Conservation (phyloP, 2,329 filamentous ascomycete species). For the Penicillium sp. region DNA sequence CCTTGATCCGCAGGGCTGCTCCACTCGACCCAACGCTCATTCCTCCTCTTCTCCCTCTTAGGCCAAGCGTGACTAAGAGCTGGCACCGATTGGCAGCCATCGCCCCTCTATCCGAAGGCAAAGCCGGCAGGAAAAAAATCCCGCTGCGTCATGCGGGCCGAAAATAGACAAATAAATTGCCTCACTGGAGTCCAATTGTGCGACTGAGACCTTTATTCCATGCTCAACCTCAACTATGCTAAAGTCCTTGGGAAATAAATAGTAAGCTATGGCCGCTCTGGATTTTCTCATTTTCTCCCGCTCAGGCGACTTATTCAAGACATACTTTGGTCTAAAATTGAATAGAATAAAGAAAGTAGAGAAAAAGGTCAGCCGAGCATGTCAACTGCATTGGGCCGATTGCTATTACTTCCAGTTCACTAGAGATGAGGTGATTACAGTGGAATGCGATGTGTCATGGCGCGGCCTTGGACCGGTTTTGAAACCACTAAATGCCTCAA, state of each 20-base stretch:
- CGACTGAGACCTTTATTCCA: constrained; percentile 1
- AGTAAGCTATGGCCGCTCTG: not conserved
- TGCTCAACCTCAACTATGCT: not conserved
- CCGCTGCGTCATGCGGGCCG: constrained; percentile 29
- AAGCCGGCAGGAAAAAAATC: constrained; percentile 21
- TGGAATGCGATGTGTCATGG: constrained; percentile 25
- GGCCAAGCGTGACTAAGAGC: constrained; percentile 19
- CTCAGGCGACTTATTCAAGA: not conserved
- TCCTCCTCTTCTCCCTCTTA: constrained; percentile 8
- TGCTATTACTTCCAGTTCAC: not conserved
- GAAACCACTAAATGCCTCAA: constrained; percentile 17
- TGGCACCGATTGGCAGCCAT: constrained; percentile 17
- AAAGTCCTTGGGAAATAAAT: not conserved
- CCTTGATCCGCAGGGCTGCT: constrained; percentile 11
- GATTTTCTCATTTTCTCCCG: not conserved
- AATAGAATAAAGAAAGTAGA: constrained; percentile 2
- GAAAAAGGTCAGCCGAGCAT: not conserved
- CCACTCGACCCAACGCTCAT: constrained; percentile 14
- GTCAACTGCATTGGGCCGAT: not conserved
- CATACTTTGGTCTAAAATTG: not conserved
- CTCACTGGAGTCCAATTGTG: constrained; percentile 14
- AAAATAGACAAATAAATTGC: constrained; percentile 24
- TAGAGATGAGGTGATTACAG: constrained; percentile 17
- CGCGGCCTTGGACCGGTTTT: not conserved
- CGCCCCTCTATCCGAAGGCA: constrained; percentile 21